Percentiles rank a stretch among this genome's conserved stretches.
These are phyloP conservation scores for Ceratocystis papillata DNA, from an alignment of 2,329 filamentous ascomycete genomes.

Conservation along the genomic window DNA sequence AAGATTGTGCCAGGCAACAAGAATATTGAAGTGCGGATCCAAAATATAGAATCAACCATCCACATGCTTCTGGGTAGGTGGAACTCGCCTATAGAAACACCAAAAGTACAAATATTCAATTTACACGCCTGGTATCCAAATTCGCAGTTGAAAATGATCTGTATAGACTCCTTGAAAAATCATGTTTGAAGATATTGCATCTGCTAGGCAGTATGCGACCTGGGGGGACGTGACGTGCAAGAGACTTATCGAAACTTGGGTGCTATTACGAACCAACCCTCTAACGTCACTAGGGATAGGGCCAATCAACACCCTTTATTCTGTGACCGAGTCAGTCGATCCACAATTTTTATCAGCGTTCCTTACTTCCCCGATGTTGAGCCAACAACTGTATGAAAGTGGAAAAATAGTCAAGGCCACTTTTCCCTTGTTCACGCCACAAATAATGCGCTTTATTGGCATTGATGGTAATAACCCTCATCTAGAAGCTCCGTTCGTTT, in stretches of 20 bases:
- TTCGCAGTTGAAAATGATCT: background rate
- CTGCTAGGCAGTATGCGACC: background rate
- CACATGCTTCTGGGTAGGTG: background rate
- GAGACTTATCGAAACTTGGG: background rate
- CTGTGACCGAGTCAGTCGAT: slow-evolving; percentile 21
- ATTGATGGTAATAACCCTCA: too few relatives aligned
- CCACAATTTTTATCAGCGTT: slow-evolving; percentile 13
- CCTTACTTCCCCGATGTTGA: background rate
- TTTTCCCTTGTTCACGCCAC: background rate
- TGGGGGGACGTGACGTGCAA: slow-evolving; percentile 12
- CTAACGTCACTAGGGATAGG: background rate
- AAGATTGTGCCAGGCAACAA: too few relatives aligned
- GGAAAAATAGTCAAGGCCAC: background rate
- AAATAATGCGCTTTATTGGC: too few relatives aligned
- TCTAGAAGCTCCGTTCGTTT: background rate
- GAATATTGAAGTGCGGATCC: too few relatives aligned
- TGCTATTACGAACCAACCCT: background rate
- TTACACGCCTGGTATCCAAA: background rate
- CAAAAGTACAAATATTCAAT: background rate
- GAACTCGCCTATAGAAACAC: slow-evolving; percentile 6
- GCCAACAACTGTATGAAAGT: background rate
- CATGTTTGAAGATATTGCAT: background rate
- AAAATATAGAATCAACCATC: background rate
- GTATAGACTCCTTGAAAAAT: background rate
- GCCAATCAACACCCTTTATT: slow-evolving; percentile 15